These are phyloP conservation scores for Ceriops zippeliana DNA, from an alignment of 345 rosid genomes.

Conservation along the genomic window DNA sequence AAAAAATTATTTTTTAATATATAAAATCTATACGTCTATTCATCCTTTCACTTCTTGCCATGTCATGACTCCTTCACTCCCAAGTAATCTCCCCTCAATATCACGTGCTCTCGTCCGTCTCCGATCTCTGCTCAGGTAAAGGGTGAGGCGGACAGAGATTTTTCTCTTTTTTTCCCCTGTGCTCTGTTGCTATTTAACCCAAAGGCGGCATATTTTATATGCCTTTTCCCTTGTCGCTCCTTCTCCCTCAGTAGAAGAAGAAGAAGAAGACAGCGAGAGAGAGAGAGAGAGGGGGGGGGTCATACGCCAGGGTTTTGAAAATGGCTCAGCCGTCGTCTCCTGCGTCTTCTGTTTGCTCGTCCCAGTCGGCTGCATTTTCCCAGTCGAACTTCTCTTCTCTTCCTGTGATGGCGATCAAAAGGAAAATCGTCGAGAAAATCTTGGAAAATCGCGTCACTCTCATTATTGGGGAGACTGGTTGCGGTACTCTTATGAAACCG, in stretches of 20 bases:
- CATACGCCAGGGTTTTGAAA: constrained; percentile 1
- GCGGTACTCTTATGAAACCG: constrained; percentile 44
- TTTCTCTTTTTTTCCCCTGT: too few relatives aligned
- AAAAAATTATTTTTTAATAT: too few relatives aligned
- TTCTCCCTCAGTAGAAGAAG: not conserved
- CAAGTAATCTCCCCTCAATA: too few relatives aligned
- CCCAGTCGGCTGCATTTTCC: constrained; percentile 38
- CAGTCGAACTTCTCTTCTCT: constrained; percentile 55
- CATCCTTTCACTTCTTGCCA: too few relatives aligned
- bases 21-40: too few relatives aligned
- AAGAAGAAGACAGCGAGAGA: not conserved
- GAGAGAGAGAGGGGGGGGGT: not conserved
- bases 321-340: constrained; percentile 53
- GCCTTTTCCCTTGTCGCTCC: not conserved
- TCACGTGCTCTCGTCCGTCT: not conserved
- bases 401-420: constrained; percentile 59
- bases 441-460: constrained; percentile 91
- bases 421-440: constrained; percentile 74
- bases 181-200: not conserved
- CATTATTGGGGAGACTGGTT: constrained; percentile 90
- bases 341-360: constrained; percentile 43
- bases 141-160: not conserved
- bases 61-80: too few relatives aligned
- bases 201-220: not conserved
- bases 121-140: not conserved